Conservation (phyloP, 2,329 filamentous ascomycete species). For the Venturia pyrina region DNA sequence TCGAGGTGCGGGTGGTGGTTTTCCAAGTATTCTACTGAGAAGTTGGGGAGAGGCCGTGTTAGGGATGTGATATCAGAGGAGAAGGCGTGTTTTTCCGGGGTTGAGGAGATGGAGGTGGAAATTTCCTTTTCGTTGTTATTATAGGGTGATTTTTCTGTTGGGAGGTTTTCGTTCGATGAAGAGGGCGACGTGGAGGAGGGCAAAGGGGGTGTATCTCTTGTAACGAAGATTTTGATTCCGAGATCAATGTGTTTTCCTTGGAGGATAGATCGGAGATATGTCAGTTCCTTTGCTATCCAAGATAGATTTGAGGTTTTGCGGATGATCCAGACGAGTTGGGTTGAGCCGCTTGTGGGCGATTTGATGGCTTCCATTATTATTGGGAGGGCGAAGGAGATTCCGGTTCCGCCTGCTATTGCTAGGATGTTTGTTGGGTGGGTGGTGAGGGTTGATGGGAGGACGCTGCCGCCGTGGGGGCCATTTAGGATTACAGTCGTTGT, state of each 20-base stretch:
- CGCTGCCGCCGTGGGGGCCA: constrained; percentile 25
- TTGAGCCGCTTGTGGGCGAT: constrained; percentile 19
- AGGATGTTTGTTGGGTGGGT: constrained; percentile 21
- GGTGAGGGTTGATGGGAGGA: constrained; percentile 16
- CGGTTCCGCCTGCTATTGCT: constrained; percentile 27
- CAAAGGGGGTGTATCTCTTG: constrained; percentile 12
- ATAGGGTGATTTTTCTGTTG: neutral
- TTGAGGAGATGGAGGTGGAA: neutral
- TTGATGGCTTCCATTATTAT: constrained; percentile 23
- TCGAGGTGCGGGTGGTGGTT: constrained; percentile 19
- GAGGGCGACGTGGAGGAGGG: constrained; percentile 10
- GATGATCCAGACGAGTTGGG: constrained; percentile 27
- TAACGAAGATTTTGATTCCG: constrained; percentile 23
- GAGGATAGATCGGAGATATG: constrained; percentile 10
- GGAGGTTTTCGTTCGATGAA: neutral
- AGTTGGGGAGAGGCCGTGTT: constrained; percentile 5
- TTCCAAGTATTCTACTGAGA: constrained; percentile 18
- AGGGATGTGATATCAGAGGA: neutral
- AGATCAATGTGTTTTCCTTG: constrained; percentile 11
- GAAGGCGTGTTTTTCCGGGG: neutral
- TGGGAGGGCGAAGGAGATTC: constrained; percentile 28
- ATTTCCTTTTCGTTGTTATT: neutral
- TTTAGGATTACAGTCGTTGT: constrained; percentile 23
- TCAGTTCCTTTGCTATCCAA: constrained; percentile 27
- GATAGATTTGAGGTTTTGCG: constrained; percentile 24